Evolutionary conservation across 2,329 filamentous ascomycete genomes (phyloP).

Genomic region (Epichloe brachyelytri): DNA sequence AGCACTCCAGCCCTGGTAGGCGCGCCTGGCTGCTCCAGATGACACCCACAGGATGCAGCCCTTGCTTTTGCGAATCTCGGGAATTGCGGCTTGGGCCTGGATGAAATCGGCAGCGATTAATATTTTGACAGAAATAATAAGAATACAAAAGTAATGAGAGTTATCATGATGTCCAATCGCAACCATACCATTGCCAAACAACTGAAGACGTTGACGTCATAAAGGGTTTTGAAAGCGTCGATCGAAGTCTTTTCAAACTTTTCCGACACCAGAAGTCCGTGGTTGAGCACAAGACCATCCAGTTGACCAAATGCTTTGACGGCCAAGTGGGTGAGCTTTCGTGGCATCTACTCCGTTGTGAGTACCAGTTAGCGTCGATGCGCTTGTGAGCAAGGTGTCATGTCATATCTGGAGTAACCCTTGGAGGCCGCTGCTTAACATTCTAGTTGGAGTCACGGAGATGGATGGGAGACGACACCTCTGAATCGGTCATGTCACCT

Average conservation of each 20-base stretch:
- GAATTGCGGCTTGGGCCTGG: conserved; percentile 58
- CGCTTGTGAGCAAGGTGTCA: neutral
- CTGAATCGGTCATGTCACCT: conserved; percentile 41
- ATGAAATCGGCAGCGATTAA: neutral
- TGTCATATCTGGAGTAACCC: neutral
- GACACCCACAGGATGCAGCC: conserved; percentile 69
- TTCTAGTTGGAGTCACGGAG: neutral
- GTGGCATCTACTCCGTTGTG: conserved; percentile 32
- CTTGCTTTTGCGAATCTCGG: conserved; percentile 51
- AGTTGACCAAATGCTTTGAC: conserved; percentile 55
- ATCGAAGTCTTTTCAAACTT: conserved; percentile 53
- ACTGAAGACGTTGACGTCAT: conserved; percentile 81
- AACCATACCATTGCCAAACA: conserved; percentile 58
- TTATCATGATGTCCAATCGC: neutral
- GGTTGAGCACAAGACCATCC: conserved; percentile 79
- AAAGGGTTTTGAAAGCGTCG: conserved; percentile 62
- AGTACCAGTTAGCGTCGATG: neutral
- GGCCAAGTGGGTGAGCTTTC: conserved; percentile 52
- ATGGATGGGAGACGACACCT: conserved; percentile 20
- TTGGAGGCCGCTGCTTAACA: too few species aligned
- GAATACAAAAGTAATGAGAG: neutral
- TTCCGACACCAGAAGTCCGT: conserved; percentile 69
- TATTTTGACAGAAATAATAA: neutral
- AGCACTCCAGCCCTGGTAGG: conserved; percentile 61
- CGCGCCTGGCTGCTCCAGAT: conserved; percentile 57